Evolutionary conservation across 176 grass and related monocot species (phyloP).

Genomic region (Carex pumila): DNA sequence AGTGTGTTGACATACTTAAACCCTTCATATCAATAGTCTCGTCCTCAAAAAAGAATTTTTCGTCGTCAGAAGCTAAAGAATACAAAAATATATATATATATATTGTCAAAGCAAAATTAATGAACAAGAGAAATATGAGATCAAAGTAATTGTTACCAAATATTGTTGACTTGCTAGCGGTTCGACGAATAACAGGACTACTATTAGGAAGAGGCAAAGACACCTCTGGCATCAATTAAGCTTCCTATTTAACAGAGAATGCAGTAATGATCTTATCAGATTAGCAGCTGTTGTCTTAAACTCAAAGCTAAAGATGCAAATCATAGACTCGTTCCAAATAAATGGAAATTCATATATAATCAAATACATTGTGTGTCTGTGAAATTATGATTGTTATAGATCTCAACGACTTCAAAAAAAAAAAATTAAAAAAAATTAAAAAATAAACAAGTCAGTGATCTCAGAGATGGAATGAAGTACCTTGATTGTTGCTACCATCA

Average conservation of each 20-base stretch:
- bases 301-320: not conserved
- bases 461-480: not conserved
- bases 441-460: not conserved
- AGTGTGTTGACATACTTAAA: slow-evolving; percentile 10
- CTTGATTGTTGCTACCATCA: not conserved
- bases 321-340: not conserved
- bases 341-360: not conserved
- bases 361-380: not conserved
- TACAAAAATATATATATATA: not conserved
- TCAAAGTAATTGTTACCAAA: slow-evolving; percentile 1
- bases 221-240: slow-evolving; percentile 22
- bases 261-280: not conserved
- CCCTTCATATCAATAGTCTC: slow-evolving; percentile 37
- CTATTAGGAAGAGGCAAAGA: slow-evolving; percentile 16
- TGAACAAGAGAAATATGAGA: not conserved
- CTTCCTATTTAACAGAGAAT: not conserved
- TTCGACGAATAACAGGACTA: slow-evolving; percentile 30
- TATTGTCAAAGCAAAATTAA: not conserved
- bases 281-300: not conserved
- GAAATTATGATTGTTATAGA: not conserved
- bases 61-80: slow-evolving; percentile 22
- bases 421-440: not conserved
- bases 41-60: slow-evolving; percentile 4
- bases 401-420: not conserved
- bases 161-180: slow-evolving; percentile 24